phyloP scores from a whole-genome alignment of 176 grass and related monocot genomes.

The Pontederia paniculata region DNA sequence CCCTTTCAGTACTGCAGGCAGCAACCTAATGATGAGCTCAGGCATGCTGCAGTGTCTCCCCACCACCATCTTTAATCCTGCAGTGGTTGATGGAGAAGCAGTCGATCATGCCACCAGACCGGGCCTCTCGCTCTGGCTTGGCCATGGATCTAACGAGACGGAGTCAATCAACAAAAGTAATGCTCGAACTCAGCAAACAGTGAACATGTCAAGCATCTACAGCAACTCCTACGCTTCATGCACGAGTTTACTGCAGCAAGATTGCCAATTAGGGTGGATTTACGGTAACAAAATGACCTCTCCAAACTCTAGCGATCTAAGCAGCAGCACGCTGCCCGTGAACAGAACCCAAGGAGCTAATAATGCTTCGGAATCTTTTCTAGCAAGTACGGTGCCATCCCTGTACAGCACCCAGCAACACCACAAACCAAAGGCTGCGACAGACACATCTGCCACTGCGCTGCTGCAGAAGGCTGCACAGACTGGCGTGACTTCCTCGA shows the following conservation, averaged over 20 bases:
- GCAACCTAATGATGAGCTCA: not conserved
- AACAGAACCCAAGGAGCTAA: not conserved
- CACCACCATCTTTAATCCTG: not conserved
- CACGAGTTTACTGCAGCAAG: not conserved
- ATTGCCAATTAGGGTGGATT: not conserved
- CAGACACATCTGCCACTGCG: not conserved
- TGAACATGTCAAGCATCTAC: not conserved
- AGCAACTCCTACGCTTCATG: not conserved
- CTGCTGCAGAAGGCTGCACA: slow-evolving; percentile 1
- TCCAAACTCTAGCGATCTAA: not conserved
- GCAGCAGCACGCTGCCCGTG: not conserved
- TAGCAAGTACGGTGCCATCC: not conserved
- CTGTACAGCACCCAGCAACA: not conserved
- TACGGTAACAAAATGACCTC: not conserved
- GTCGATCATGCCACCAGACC: not conserved
- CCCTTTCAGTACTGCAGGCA: not conserved
- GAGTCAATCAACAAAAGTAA: not conserved
- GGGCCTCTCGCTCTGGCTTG: not conserved
- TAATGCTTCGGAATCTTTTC: not conserved
- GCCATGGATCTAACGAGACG: not conserved
- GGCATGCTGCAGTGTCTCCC: not conserved
- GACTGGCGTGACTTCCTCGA: not conserved
- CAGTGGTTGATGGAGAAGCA: not conserved
- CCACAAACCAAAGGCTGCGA: not conserved
- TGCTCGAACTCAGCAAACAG: not conserved